Percentiles rank a stretch among this genome's conserved stretches.
These are phyloP conservation scores for Mycena maculata DNA, from an alignment of 768 basidiomycete genomes.

Conservation along the genomic window DNA sequence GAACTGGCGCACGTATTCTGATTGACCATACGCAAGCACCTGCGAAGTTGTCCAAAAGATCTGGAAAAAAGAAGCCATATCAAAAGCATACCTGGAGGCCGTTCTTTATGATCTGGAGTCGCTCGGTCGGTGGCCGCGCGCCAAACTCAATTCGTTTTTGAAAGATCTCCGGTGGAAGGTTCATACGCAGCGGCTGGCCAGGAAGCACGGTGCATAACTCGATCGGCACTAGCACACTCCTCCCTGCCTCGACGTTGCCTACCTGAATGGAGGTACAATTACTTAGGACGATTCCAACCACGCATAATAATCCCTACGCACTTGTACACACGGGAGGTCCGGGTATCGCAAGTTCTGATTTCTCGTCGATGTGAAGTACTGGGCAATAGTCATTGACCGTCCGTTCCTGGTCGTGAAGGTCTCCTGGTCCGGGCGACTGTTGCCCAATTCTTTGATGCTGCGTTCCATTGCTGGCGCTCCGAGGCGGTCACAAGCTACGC, in stretches of 20 bases:
- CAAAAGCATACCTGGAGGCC: constrained; percentile 60
- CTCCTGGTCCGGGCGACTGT: constrained; percentile 57
- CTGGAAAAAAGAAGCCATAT: neutral
- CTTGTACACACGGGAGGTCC: constrained; percentile 66
- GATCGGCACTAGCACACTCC: constrained; percentile 68
- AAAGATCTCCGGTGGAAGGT: constrained; percentile 72
- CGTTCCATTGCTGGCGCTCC: constrained; percentile 52
- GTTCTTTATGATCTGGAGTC: constrained; percentile 62
- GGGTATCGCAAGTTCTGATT: constrained; percentile 57
- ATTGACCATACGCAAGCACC: neutral
- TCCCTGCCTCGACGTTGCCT: constrained; percentile 47
- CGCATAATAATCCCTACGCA: constrained; percentile 37
- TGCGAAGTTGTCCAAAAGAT: neutral
- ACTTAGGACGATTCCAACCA: neutral
- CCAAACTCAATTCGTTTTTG: constrained; percentile 72
- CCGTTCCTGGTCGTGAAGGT: constrained; percentile 64
- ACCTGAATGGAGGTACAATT: constrained; percentile 52
- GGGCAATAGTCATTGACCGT: constrained; percentile 55
- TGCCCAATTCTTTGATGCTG: constrained; percentile 50
- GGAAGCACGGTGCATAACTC: constrained; percentile 71
- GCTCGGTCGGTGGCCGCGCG: constrained; percentile 68
- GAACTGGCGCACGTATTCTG: neutral
- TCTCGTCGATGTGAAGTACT: constrained; percentile 35
- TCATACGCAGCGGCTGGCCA: constrained; percentile 79
- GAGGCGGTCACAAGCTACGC: constrained; percentile 53